Base-by-base conservation (phyloP, 1,139 yeast genomes). In the Debaryomyces udenii region DNA sequence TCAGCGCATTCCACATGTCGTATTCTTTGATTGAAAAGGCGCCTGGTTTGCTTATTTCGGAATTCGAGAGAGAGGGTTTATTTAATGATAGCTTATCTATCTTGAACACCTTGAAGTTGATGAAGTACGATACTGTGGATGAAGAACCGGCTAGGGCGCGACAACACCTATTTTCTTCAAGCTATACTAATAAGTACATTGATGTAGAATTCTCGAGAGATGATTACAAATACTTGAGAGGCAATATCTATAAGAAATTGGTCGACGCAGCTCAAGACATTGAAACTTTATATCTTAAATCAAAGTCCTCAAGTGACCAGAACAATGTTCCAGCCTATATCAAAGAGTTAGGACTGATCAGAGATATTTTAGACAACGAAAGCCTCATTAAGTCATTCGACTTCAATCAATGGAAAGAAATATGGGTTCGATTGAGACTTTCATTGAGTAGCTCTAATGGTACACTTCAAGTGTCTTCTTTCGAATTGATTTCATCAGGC, bases 401-500 rank as follows among this genome's bases (percentile, higher is more conserved):
- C 1, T 61, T 52, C 31, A 63, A 66, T 1, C 64, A 68, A 3
- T 78, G 87, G 85, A 33, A 48, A 3, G 42, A 46, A 2, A 26
- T 76, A 3, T 83, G 90, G 89, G 47, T 45, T 2, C 56, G 59
- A 22, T 61, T 85, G 23, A 64, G 67, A 16, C 54, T 64, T 1
- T 6, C 38, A n/a, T 57, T 69, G 7, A 49, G 52, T 22, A 51
- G 51, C 1, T 49, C 53, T 9, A 52, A 51, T 4, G 41, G 41
- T 2, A 46, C 48, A 6, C 44, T 48, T 4, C 52, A 51, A 9
- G 52, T 86, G 4, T 86, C 96, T 0, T 83, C 94, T 47, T 88
- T 83, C 64, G 96, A 89, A 57, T 66, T 90, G 31, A 71, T 82
- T 9, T 76, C 86, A 2, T 85, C 91, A 0, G 91, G 91, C 0